Percentiles rank a stretch among this genome's conserved stretches.
Conservation (phyloP, 75 land plant genomes). For the Pinus taeda region DNA sequence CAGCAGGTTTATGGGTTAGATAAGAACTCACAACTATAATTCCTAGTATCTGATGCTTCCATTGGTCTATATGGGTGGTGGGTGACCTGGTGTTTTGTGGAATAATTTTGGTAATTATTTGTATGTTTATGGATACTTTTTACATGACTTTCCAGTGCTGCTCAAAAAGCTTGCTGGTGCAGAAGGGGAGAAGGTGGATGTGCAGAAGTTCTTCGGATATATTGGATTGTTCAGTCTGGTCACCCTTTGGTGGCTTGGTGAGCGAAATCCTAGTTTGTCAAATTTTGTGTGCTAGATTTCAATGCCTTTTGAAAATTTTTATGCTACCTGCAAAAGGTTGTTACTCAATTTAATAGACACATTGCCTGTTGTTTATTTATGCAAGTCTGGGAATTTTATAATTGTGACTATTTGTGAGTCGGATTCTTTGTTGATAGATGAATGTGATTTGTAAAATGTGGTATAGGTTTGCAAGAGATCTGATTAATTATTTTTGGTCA, state of each 20-base stretch:
- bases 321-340: no score
- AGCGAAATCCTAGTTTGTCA: conserved; percentile 11
- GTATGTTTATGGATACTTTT: conserved; percentile 3
- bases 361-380: no score
- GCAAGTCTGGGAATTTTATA: no score
- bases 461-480: no score
- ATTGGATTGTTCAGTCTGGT: conserved; percentile 87
- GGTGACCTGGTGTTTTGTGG: conserved; percentile 20
- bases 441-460: no score
- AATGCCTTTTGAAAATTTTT: neutral
- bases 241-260: conserved; percentile 97
- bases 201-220: conserved; percentile 92
- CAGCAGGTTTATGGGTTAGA: neutral
- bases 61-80: neutral
- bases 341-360: no score
- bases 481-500: no score
- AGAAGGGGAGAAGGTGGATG: conserved; percentile 84
- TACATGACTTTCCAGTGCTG: conserved; percentile 48
- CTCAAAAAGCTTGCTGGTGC: conserved; percentile 80
- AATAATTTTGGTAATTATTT: neutral
- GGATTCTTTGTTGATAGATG: no score
- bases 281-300: neutral
- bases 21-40: conserved; percentile 5
- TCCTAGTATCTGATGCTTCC: neutral
- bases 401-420: no score